Percentiles rank a stretch among this genome's conserved stretches.
Evolutionary conservation across 2,329 filamentous ascomycete genomes (phyloP).

Genomic region (Penicillium fuscoglaucum): DNA sequence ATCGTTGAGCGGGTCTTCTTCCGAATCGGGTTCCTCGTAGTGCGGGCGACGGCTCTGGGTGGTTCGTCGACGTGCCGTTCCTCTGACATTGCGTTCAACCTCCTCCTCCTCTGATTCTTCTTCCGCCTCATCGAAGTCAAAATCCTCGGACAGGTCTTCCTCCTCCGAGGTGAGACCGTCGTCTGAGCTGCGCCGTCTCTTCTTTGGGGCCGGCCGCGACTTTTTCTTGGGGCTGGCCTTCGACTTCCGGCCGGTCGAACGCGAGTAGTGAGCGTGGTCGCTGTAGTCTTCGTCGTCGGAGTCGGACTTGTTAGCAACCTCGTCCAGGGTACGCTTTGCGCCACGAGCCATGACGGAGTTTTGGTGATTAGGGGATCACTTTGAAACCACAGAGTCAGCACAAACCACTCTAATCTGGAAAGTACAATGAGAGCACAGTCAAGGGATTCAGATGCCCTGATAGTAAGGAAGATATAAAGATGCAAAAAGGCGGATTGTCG

Average conservation of each 20-base stretch:
- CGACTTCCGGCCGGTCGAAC: slow-evolving; percentile 28
- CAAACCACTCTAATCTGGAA: not conserved
- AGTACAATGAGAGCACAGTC: not conserved
- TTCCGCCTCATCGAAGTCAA: slow-evolving; percentile 49
- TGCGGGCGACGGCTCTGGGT: slow-evolving; percentile 53
- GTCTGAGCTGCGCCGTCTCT: slow-evolving; percentile 50
- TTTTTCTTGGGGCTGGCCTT: slow-evolving; percentile 36
- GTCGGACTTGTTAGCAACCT: slow-evolving; percentile 46
- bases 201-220: slow-evolving; percentile 37
- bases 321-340: slow-evolving; percentile 45
- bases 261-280: slow-evolving; percentile 35
- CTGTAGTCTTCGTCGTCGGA: slow-evolving; percentile 49
- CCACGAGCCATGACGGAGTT: slow-evolving; percentile 33
- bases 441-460: not conserved
- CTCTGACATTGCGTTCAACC: slow-evolving; percentile 58
- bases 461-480: not conserved
- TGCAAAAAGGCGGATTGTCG: not conserved
- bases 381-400: slow-evolving; percentile 9
- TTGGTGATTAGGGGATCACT: slow-evolving; percentile 9
- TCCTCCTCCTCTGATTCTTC: slow-evolving; percentile 38
- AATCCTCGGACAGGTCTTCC: slow-evolving; percentile 41
- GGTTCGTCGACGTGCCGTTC: slow-evolving; percentile 57
- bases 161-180: slow-evolving; percentile 43
- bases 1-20: slow-evolving; percentile 29
- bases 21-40: slow-evolving; percentile 56